Evolutionary conservation across 176 grass and related monocot genomes (phyloP).

Genomic region (Guadua angustifolia): DNA sequence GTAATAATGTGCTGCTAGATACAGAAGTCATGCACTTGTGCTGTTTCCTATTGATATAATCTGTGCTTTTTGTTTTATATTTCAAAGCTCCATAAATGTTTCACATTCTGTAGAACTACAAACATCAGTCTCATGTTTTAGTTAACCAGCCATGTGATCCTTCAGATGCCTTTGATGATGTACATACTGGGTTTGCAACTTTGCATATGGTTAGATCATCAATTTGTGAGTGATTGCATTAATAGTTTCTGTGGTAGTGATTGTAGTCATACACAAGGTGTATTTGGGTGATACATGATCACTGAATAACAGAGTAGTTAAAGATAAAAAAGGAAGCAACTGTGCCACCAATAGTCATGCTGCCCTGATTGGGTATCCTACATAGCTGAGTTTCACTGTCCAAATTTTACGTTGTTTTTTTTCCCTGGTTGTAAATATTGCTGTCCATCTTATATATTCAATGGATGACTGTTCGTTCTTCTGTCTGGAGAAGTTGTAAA

Average conservation of each 20-base stretch:
- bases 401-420: background rate
- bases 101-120: constrained; percentile 20
- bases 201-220: constrained; percentile 25
- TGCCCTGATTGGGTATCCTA: background rate
- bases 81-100: background rate
- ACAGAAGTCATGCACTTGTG: background rate
- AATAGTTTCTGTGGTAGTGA: background rate
- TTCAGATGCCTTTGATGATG: background rate
- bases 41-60: constrained; percentile 18
- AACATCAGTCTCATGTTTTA: constrained; percentile 7
- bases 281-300: constrained; percentile 17
- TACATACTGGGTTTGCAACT: background rate
- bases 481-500: constrained; percentile 3
- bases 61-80: constrained; percentile 25
- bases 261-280: background rate
- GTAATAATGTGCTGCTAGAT: constrained; percentile 9
- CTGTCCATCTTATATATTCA: constrained; percentile 5
- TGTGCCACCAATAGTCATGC: constrained; percentile 4
- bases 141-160: constrained; percentile 2
- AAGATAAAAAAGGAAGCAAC: background rate
- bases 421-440: background rate
- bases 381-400: constrained; percentile 3
- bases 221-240: constrained; percentile 21
- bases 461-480: background rate
- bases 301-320: constrained; percentile 18